Evolutionary conservation across 2,329 filamentous ascomycete species (phyloP).

Genomic region (Aschersonia sp.): DNA sequence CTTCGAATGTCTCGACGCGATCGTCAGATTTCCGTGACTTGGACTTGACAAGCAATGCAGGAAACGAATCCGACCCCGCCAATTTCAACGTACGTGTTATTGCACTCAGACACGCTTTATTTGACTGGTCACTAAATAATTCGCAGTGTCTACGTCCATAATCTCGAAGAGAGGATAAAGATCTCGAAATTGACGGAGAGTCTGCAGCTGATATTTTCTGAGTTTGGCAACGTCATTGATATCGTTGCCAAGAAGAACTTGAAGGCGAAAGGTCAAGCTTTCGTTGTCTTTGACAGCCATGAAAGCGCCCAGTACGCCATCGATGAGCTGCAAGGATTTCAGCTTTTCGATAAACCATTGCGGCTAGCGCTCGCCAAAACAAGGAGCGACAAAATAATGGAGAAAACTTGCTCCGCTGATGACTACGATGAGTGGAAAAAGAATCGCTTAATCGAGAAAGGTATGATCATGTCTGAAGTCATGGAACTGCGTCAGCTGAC

Average conservation of each 20-base stretch:
- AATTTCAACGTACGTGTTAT: slow-evolving; percentile 60
- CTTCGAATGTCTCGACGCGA: not conserved
- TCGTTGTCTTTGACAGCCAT: slow-evolving; percentile 76
- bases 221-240: slow-evolving; percentile 77
- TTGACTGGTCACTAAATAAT: slow-evolving; percentile 18
- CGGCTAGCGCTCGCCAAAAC: slow-evolving; percentile 68
- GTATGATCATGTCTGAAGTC: slow-evolving; percentile 32
- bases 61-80: slow-evolving; percentile 16
- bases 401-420: slow-evolving; percentile 57
- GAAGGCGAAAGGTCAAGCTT: slow-evolving; percentile 88
- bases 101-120: slow-evolving; percentile 48
- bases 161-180: slow-evolving; percentile 87
- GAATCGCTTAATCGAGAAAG: slow-evolving; percentile 75
- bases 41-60: not conserved
- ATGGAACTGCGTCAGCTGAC: not conserved
- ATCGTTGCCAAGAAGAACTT: slow-evolving; percentile 81
- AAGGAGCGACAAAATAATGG: slow-evolving; percentile 75
- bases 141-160: slow-evolving; percentile 54
- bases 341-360: slow-evolving; percentile 86
- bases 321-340: slow-evolving; percentile 82
- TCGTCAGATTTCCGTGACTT: not conserved
- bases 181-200: slow-evolving; percentile 60
- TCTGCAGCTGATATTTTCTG: slow-evolving; percentile 65
- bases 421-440: slow-evolving; percentile 80
- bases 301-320: slow-evolving; percentile 70